Evolutionary conservation across 2,329 filamentous ascomycete genomes (phyloP).

Genomic region (Zarea fungicola): DNA sequence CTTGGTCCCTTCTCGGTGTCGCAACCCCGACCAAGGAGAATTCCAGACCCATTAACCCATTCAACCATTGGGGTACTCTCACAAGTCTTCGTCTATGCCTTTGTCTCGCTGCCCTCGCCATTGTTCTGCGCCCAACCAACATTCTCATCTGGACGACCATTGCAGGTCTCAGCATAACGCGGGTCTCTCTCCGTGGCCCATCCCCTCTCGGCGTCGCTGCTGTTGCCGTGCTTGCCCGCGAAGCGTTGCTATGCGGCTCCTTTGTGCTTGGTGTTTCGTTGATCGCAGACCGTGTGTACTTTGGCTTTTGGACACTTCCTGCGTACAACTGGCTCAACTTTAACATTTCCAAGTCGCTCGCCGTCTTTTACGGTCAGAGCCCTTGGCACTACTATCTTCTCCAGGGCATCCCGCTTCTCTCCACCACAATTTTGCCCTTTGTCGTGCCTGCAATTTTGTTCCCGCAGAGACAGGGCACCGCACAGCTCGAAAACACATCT

Average conservation of each 20-base stretch:
- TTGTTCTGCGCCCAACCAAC: slow-evolving; percentile 86
- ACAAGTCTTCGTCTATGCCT: slow-evolving; percentile 52
- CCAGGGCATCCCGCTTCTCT: slow-evolving; percentile 81
- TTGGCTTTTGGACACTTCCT: slow-evolving; percentile 81
- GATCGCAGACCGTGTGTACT: slow-evolving; percentile 71
- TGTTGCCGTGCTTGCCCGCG: slow-evolving; percentile 51
- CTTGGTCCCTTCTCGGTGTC: slow-evolving; percentile 65
- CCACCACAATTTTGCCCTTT: slow-evolving; percentile 80
- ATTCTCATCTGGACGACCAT: slow-evolving; percentile 75
- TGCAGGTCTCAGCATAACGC: slow-evolving; percentile 41
- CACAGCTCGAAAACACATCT: slow-evolving; percentile 23
- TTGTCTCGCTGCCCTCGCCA: slow-evolving; percentile 71
- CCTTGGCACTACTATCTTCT: slow-evolving; percentile 89
- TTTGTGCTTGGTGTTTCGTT: slow-evolving; percentile 59
- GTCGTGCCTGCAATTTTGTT: slow-evolving; percentile 58
- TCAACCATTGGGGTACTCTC: slow-evolving; percentile 21
- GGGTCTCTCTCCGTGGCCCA: slow-evolving; percentile 27
- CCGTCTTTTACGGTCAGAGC: slow-evolving; percentile 88
- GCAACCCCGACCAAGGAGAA: slow-evolving; percentile 35
- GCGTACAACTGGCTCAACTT: slow-evolving; percentile 83
- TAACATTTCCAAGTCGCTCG: slow-evolving; percentile 82
- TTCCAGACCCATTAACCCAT: slow-evolving; percentile 25
- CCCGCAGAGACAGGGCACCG: slow-evolving; percentile 31
- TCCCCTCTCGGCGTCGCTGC: slow-evolving; percentile 39
- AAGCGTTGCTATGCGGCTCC: slow-evolving; percentile 59